phyloP scores from a whole-genome alignment of 306 rosid genomes.

The Argentina anserina region DNA sequence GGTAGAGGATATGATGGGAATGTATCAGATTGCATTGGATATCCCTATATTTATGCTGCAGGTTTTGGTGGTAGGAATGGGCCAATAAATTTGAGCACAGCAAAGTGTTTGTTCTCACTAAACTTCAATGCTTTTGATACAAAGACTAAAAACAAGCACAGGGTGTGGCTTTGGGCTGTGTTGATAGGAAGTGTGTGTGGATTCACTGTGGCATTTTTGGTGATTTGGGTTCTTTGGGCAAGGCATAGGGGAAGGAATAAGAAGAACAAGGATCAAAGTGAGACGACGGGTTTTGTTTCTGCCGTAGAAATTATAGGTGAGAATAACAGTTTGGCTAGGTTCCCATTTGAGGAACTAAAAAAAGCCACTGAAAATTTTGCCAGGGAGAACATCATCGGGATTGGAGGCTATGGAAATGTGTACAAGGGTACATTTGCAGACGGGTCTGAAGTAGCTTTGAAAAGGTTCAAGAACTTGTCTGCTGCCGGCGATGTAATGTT shows the following conservation, averaged over 20 bases:
- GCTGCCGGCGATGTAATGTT: slow-evolving; percentile 7
- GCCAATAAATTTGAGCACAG: slow-evolving; percentile 1
- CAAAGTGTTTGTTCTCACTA: slow-evolving; percentile 16
- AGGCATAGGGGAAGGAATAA: slow-evolving; percentile 14
- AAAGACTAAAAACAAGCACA: neutral
- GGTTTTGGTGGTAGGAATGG: slow-evolving; percentile 2
- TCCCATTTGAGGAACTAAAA: slow-evolving; percentile 19
- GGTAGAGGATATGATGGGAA: neutral
- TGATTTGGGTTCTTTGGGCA: slow-evolving; percentile 11
- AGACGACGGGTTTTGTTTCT: neutral
- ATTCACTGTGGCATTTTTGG: slow-evolving; percentile 8
- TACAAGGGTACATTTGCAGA: slow-evolving; percentile 14
- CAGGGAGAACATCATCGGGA: slow-evolving; percentile 15
- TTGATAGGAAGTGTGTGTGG: neutral
- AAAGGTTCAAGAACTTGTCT: slow-evolving; percentile 24
- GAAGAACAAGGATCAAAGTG: neutral
- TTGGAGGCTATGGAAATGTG: slow-evolving; percentile 20
- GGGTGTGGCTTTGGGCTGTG: neutral
- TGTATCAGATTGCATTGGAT: slow-evolving; percentile 8
- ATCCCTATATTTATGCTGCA: slow-evolving; percentile 17
- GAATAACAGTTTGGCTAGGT: slow-evolving; percentile 7
- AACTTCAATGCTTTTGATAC: neutral
- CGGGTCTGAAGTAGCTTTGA: slow-evolving; percentile 23
- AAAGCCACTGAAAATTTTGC: slow-evolving; percentile 3
- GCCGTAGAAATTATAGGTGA: neutral